Percentiles rank a stretch among this genome's conserved stretches.
Evolutionary conservation across 164 flowering plant species (phyloP).

Genomic region (Nelumbo lutea): DNA sequence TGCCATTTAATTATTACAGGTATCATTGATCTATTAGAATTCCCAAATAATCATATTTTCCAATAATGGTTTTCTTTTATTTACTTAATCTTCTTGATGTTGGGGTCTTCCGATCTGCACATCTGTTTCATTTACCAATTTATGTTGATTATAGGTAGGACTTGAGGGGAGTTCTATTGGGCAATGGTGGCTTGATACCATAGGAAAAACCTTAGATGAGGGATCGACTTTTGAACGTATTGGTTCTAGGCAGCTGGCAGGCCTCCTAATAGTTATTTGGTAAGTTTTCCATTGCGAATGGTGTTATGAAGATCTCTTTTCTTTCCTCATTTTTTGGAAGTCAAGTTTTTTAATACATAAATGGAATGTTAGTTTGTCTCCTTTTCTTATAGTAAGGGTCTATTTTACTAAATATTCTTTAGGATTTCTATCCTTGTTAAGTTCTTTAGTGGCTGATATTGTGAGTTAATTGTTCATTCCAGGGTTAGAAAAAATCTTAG

Average conservation of each 20-base stretch:
- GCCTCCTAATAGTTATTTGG: conserved; percentile 88
- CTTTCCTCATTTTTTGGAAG: not conserved
- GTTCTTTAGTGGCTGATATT: not conserved
- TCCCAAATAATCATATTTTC: not conserved
- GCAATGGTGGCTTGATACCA: conserved; percentile 87
- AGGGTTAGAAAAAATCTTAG: conserved; percentile 82
- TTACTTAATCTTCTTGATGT: not conserved
- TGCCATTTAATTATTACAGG: too few species aligned
- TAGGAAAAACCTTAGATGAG: conserved; percentile 83
- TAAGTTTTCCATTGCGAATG: conserved; percentile 20
- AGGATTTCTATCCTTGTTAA: not conserved
- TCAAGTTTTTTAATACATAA: not conserved
- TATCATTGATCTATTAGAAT: too few species aligned
- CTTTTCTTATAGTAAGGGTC: not conserved
- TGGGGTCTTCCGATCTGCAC: not conserved
- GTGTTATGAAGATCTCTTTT: not conserved
- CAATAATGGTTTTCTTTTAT: not conserved
- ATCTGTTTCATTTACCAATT: not conserved
- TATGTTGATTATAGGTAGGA: conserved; percentile 65
- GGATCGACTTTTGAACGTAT: conserved; percentile 71
- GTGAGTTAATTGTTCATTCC: conserved; percentile 5
- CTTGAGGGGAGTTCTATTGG: conserved; percentile 92
- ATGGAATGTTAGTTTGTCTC: not conserved
- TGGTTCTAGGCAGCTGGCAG: conserved; percentile 98
- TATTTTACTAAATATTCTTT: conserved; percentile 1